Percentiles rank a stretch among this genome's conserved stretches.
These are phyloP conservation scores for Erodium chrysanthum DNA, from an alignment of 441 rosid genomes.

Conservation along the genomic window DNA sequence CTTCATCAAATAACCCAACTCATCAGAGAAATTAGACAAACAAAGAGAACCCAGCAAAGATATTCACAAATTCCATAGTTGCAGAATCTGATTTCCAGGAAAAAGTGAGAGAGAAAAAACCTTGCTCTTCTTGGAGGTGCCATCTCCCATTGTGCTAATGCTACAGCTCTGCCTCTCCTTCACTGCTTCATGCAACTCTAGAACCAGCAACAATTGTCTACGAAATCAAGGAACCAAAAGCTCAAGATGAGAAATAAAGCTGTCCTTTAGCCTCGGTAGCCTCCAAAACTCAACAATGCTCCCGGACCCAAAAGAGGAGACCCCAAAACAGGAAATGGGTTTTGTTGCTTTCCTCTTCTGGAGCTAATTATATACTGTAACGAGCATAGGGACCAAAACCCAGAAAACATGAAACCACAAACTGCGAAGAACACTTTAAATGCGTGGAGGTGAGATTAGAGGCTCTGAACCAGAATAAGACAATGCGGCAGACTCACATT, in stretches of 20 bases:
- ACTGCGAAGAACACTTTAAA: slow-evolving; percentile 31
- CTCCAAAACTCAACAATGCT: slow-evolving; percentile 2
- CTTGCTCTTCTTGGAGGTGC: slow-evolving; percentile 67
- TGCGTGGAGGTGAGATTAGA: slow-evolving; percentile 54
- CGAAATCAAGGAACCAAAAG: slow-evolving; percentile 11
- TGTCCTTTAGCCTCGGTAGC: neutral
- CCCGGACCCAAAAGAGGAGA: slow-evolving; percentile 18
- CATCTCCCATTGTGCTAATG: slow-evolving; percentile 62
- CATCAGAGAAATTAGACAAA: neutral
- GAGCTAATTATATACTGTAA: slow-evolving; percentile 18
- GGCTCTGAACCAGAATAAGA: slow-evolving; percentile 52
- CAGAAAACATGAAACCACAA: slow-evolving; percentile 27
- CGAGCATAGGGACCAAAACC: slow-evolving; percentile 21
- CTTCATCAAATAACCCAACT: slow-evolving; percentile 19
- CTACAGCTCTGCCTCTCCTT: neutral
- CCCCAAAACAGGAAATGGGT: slow-evolving; percentile 24
- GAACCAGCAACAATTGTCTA: slow-evolving; percentile 20
- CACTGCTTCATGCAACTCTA: too few species aligned
- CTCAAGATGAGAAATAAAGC: slow-evolving; percentile 5
- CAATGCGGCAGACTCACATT: slow-evolving; percentile 30
- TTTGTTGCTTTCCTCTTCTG: slow-evolving; percentile 17
- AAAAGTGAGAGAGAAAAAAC: slow-evolving; percentile 24
- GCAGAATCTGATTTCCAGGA: neutral
- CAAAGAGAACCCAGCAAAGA: slow-evolving; percentile 9
- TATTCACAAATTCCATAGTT: slow-evolving; percentile 10